Evolutionary conservation across 345 rosid species (phyloP).

Genomic region (Eucalyptus pauciflora): DNA sequence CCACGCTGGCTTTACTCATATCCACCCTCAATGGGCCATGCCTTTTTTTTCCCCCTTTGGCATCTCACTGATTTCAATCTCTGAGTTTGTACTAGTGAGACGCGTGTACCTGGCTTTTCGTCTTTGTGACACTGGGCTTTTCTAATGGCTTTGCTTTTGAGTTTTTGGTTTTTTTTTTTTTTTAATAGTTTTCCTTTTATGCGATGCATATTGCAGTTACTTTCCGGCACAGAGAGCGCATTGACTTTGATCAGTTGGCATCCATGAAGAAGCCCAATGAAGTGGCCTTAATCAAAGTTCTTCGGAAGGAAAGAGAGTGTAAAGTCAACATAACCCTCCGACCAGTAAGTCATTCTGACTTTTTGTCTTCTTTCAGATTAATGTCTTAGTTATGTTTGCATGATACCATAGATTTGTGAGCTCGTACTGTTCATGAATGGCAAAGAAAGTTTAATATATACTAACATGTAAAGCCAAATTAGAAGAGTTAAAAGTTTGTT

Average conservation of each 20-base stretch:
- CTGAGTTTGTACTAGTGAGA: not conserved
- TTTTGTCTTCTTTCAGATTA: not conserved
- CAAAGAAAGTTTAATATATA: too few species aligned
- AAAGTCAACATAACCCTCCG: conserved; percentile 33
- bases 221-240: conserved; percentile 71
- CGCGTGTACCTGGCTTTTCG: not conserved
- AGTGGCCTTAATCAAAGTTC: conserved; percentile 41
- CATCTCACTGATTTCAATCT: not conserved
- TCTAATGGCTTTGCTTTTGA: not conserved
- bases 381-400: not conserved
- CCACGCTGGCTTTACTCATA: not conserved
- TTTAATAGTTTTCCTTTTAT: not conserved
- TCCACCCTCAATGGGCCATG: not conserved
- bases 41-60: not conserved
- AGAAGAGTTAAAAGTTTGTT: not conserved
- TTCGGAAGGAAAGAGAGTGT: conserved; percentile 43
- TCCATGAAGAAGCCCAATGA: conserved; percentile 90
- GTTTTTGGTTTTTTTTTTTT: too few species aligned
- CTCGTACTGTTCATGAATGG: not conserved
- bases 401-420: not conserved
- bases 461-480: not conserved
- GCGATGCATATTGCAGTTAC: conserved; percentile 39
- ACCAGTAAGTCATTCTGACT: conserved; percentile 46
- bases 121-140: not conserved
- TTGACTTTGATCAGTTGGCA: conserved; percentile 75